phyloP scores from a whole-genome alignment of 192 early-diverging fungal species.

The Coemansia sp. region DNA sequence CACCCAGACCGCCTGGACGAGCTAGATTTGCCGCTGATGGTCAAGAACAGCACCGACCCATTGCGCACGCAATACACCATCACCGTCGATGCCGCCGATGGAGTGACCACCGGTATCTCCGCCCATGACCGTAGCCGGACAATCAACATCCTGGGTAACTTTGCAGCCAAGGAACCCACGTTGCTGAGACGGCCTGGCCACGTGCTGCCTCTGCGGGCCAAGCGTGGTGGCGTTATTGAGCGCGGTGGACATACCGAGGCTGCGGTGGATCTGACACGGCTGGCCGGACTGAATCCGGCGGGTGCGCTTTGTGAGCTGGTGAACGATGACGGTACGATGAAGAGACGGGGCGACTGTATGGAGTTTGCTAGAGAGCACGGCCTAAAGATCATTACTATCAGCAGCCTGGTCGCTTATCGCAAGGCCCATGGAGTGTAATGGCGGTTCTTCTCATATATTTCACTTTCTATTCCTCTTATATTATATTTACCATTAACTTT shows the following conservation, averaged over 20 bases:
- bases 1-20: conserved; percentile 74
- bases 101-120: conserved; percentile 95
- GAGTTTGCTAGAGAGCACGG: conserved; percentile 80
- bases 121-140: conserved; percentile 87
- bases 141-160: conserved; percentile 71
- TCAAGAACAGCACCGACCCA: conserved; percentile 83
- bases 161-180: conserved; percentile 53
- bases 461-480: too few relatives aligned
- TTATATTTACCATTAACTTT: background rate
- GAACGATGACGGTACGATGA: conserved; percentile 89
- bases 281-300: conserved; percentile 76
- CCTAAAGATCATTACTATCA: conserved; percentile 87
- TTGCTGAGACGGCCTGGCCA: conserved; percentile 92
- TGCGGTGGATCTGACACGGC: conserved; percentile 77
- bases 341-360: conserved; percentile 85
- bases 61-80: conserved; percentile 94
- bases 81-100: conserved; percentile 78
- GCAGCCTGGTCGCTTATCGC: conserved; percentile 77
- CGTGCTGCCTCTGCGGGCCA: conserved; percentile 86
- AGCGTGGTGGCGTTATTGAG: conserved; percentile 74
- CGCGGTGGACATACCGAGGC: conserved; percentile 97
- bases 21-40: conserved; percentile 92
- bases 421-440: conserved; percentile 17
- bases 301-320: conserved; percentile 94
- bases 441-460: background rate